Evolutionary conservation across 345 rosid species (phyloP).

Genomic region (Salix caprea): DNA sequence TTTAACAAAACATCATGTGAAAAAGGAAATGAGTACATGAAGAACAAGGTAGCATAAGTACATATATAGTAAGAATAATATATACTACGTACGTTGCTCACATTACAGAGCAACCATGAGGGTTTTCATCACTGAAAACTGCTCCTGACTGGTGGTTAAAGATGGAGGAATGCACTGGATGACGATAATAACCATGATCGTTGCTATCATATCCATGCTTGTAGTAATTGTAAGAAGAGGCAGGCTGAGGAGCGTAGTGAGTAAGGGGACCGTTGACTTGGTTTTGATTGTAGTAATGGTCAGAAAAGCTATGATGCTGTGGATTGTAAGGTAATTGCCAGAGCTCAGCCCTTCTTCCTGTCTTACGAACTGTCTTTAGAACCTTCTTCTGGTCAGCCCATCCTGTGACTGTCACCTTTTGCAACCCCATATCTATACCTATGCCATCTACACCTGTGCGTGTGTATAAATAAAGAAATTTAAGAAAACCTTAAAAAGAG

Average conservation of each 20-base stretch:
- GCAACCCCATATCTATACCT: slow-evolving; percentile 62
- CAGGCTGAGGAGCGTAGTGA: slow-evolving; percentile 47
- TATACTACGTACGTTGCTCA: slow-evolving; percentile 18
- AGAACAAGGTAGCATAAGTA: neutral
- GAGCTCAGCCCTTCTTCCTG: slow-evolving; percentile 78
- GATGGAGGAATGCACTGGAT: slow-evolving; percentile 42
- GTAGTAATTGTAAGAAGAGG: slow-evolving; percentile 77
- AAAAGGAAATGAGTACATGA: neutral
- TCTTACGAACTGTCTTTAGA: slow-evolving; percentile 58
- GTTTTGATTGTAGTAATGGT: slow-evolving; percentile 44
- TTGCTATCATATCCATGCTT: slow-evolving; percentile 73
- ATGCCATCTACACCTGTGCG: slow-evolving; percentile 63
- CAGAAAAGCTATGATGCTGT: slow-evolving; percentile 24
- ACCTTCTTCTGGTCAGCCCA: slow-evolving; percentile 80
- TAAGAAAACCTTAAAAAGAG: neutral
- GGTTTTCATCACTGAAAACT: slow-evolving; percentile 80
- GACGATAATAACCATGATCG: slow-evolving; percentile 40
- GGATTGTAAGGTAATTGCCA: slow-evolving; percentile 81
- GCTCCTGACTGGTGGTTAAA: slow-evolving; percentile 57
- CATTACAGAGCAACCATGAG: slow-evolving; percentile 74
- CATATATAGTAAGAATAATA: no score
- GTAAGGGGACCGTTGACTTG: slow-evolving; percentile 55
- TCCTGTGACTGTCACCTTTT: slow-evolving; percentile 80
- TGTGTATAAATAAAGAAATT: neutral
- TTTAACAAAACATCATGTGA: neutral